Evolutionary conservation across 1,284 basidiomycete genomes (phyloP).

Genomic region (Tilletiaria anomala): DNA sequence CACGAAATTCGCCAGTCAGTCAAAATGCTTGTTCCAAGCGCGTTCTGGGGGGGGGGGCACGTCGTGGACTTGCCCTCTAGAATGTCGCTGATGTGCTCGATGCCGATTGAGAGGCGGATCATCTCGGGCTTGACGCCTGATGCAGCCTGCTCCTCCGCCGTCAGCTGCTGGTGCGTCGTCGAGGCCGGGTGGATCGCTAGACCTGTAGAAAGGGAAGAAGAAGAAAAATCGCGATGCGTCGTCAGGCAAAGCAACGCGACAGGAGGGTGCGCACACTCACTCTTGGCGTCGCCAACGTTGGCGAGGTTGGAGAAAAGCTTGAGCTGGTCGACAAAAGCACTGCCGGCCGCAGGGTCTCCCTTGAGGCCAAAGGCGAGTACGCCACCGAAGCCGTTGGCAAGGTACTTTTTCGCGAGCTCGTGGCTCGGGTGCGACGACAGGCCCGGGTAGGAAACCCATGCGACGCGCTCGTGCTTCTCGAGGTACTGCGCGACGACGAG

Average conservation of each 20-base stretch:
- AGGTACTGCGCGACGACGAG: slow-evolving; percentile 61
- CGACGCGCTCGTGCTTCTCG: slow-evolving; percentile 54
- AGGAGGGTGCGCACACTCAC: no score
- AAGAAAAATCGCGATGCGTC: no score
- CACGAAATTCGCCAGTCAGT: background rate
- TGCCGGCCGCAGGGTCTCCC: slow-evolving; percentile 51
- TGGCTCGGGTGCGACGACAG: slow-evolving; percentile 55
- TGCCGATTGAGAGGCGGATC: slow-evolving; percentile 64
- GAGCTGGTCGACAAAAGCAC: slow-evolving; percentile 58
- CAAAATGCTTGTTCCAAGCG: no score
- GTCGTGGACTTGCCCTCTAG: background rate
- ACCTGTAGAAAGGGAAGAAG: no score
- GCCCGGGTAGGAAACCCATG: slow-evolving; percentile 72
- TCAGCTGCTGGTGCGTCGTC: slow-evolving; percentile 70
- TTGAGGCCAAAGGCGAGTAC: slow-evolving; percentile 69
- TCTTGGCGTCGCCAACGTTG: slow-evolving; percentile 35
- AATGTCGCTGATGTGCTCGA: slow-evolving; percentile 56
- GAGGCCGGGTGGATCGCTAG: slow-evolving; percentile 53
- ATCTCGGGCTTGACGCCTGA: slow-evolving; percentile 67
- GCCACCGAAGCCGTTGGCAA: slow-evolving; percentile 50
- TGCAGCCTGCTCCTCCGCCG: slow-evolving; percentile 52
- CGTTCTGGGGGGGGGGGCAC: no score
- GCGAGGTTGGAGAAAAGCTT: slow-evolving; percentile 54
- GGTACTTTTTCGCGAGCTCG: slow-evolving; percentile 47
- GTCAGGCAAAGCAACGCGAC: no score